phyloP scores from a whole-genome alignment of 2,329 filamentous ascomycete genomes.

The Venturia carpophila region DNA sequence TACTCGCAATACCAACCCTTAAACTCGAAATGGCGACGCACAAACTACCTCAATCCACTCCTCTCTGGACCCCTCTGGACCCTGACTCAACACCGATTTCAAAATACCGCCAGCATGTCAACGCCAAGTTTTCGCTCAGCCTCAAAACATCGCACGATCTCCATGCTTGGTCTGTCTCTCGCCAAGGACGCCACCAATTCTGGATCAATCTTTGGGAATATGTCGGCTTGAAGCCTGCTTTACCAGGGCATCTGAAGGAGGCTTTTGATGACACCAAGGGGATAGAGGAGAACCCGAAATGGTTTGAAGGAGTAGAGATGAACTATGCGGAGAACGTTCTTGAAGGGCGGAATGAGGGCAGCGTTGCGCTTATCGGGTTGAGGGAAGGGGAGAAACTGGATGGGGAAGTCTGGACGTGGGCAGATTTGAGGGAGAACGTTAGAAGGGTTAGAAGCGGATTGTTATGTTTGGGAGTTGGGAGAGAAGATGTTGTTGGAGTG shows the following conservation, averaged over 20 bases:
- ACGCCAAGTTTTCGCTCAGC: constrained; percentile 13
- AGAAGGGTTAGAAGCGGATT: constrained; percentile 33
- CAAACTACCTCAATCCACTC: background rate
- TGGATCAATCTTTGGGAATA: constrained; percentile 18
- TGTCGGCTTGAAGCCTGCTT: constrained; percentile 16
- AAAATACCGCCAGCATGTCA: constrained; percentile 17
- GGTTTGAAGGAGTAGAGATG: constrained; percentile 66
- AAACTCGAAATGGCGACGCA: background rate
- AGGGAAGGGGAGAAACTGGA: constrained; percentile 33
- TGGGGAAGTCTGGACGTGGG: constrained; percentile 35
- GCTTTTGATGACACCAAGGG: constrained; percentile 32
- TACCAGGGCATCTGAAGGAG: constrained; percentile 8
- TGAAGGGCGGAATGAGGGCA: constrained; percentile 29
- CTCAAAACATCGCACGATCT: constrained; percentile 17
- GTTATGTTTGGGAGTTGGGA: constrained; percentile 30
- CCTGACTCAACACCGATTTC: constrained; percentile 14
- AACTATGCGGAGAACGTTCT: constrained; percentile 73
- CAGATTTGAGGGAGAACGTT: constrained; percentile 33
- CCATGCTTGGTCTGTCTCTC: constrained; percentile 17
- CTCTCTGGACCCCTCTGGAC: constrained; percentile 12
- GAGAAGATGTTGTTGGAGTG: constrained; percentile 35
- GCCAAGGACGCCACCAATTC: constrained; percentile 16
- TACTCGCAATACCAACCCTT: background rate
- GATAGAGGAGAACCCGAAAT: constrained; percentile 59
- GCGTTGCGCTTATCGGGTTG: constrained; percentile 33